phyloP scores from a whole-genome alignment of 495 filamentous ascomycete genomes.

The Aspergillus baeticus region DNA sequence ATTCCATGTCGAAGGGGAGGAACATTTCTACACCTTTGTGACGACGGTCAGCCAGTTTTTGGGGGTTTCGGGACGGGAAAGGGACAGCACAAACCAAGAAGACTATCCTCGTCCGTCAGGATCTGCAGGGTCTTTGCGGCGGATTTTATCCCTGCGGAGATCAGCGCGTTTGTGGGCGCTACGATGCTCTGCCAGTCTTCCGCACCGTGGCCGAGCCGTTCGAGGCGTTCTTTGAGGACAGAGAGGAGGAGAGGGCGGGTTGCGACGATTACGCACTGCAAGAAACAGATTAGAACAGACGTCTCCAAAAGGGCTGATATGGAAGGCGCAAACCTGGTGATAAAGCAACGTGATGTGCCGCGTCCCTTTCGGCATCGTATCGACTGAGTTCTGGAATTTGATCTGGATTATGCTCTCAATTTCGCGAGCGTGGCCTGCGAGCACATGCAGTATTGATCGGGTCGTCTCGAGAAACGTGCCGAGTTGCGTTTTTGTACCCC shows the following conservation, averaged over 20 bases:
- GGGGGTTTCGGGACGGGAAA: too few species aligned
- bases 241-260: constrained; percentile 38
- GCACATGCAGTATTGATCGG: constrained; percentile 31
- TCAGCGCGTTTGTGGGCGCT: constrained; percentile 26
- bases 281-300: background rate
- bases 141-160: constrained; percentile 38
- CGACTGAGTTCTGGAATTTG: constrained; percentile 24
- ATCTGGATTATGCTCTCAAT: constrained; percentile 30
- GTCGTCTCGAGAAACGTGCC: constrained; percentile 35
- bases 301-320: background rate
- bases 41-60: too few species aligned
- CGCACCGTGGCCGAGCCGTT: constrained; percentile 22
- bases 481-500: constrained; percentile 29
- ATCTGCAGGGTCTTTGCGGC: constrained; percentile 36
- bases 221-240: constrained; percentile 31
- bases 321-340: constrained; percentile 38
- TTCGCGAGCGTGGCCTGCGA: constrained; percentile 32
- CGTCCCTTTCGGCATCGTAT: constrained; percentile 33
- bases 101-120: constrained; percentile 28
- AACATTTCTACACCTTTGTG: constrained; percentile 32
- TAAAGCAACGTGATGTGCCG: constrained; percentile 35
- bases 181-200: constrained; percentile 30
- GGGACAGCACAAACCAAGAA: constrained; percentile 37
- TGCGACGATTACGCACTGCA: constrained; percentile 37
- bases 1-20: constrained; percentile 39